Evolutionary conservation across 805 yeast species (phyloP), one percentile per base, ranked within the genome.

Genomic region (Candida morakotiae): DNA sequence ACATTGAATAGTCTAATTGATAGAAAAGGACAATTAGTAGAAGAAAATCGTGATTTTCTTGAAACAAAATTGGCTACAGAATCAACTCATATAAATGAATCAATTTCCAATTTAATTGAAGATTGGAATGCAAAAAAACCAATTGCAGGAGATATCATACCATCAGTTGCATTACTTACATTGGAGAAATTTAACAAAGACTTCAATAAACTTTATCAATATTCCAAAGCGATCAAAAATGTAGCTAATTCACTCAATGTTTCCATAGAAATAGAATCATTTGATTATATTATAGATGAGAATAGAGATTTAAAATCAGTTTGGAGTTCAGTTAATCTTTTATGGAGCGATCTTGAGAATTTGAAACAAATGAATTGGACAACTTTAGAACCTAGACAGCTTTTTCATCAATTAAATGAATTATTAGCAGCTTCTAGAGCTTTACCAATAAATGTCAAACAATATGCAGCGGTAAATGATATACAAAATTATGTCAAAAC

Each of bases 381-480:
- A 1, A 58, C 64, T 0, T 49, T 77, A 3, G 65, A 67, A 4
- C 67, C 77, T 0, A 53, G 76, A 7, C 52, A 62, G 0, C 41
- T 83, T 3, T 65, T 78, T 31, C 56, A 54, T 10, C 55, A 61
- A 9, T 56, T 86, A 11, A 87, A 83, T 15, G 73, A 66, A 1
- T 53, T 83, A 9, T 43, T 77, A 1, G 55, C 58, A 1, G 49
- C 49, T 1, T 63, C 81, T 2, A 67, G 79, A 36, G 46, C 69
- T 0, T 66, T 81, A 60, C 86, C 91, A 0, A 56, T 69, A 0
- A 66, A 73, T 11, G 67, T 82, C 18, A 67, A 86, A 5, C 87
- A 79, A 43, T 83, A 85, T 52, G 64, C 79, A 0, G 88, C 89
- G 0, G 81, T 81, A 53, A 81, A 75, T 43, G 70, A 71, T 14